Conservation (phyloP, 352 stramenopile species). For the Pythium rhizo-oryzae region DNA sequence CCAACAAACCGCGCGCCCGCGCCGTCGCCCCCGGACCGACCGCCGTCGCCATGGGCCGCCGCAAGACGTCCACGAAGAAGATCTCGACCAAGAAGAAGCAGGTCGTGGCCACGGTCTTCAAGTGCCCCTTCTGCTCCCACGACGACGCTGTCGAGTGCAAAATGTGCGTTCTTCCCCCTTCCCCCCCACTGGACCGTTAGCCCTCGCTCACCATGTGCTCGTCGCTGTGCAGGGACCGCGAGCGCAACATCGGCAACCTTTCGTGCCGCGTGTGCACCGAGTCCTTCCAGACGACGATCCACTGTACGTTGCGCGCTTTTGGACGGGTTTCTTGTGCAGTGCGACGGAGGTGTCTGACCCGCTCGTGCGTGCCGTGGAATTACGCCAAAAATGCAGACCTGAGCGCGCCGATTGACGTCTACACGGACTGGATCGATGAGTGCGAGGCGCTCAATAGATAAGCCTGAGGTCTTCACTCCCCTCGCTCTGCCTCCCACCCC, state of each 20-base stretch:
- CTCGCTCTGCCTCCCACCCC: not conserved
- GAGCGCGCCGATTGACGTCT: conserved; percentile 97
- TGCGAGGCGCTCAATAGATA: conserved; percentile 85
- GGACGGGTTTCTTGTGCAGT: not conserved
- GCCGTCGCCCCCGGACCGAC: not conserved
- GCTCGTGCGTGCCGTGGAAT: not conserved
- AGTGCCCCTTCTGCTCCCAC: conserved; percentile 94
- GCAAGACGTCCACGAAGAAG: conserved; percentile 94
- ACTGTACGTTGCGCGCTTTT: conserved; percentile 61
- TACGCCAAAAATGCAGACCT: no score
- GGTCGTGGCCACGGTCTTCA: conserved; percentile 94
- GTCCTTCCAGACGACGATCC: conserved; percentile 96
- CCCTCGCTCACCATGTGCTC: not conserved
- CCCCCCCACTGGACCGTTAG: not conserved
- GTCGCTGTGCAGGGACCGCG: conserved; percentile 56
- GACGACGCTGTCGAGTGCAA: conserved; percentile 93
- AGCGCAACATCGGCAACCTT: conserved; percentile 92
- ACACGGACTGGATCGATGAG: conserved; percentile 98
- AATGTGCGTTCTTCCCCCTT: conserved; percentile 64
- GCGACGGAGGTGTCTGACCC: not conserved
- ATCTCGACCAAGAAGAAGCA: conserved; percentile 94
- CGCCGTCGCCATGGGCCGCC: conserved; percentile 69
- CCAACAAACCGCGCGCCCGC: conserved; percentile 3
- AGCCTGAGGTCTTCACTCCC: not conserved
- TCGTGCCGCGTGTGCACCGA: conserved; percentile 96